Conservation (phyloP, 768 basidiomycete species). For the Rhizopogon roseolus region DNA sequence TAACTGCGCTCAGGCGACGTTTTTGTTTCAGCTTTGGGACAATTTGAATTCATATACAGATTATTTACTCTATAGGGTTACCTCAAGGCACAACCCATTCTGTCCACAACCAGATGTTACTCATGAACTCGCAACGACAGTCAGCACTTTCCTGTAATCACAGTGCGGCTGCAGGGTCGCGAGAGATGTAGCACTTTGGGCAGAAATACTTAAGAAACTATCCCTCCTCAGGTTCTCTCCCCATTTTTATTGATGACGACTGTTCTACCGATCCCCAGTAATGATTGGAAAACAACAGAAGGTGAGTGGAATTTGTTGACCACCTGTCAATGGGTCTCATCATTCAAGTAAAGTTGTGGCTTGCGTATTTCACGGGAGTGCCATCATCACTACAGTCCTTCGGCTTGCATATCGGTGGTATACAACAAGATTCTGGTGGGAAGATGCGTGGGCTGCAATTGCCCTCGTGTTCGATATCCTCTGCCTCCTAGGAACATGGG, state of each 20-base stretch:
- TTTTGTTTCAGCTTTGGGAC: no score
- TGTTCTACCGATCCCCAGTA: neutral
- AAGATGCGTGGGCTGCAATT: constrained; percentile 20
- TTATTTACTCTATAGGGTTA: no score
- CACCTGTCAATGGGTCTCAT: neutral
- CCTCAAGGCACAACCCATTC: no score
- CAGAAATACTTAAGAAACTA: neutral
- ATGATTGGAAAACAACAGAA: neutral
- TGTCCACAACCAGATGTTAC: no score
- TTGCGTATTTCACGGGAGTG: constrained; percentile 10
- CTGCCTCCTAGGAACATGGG: constrained; percentile 19
- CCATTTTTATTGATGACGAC: neutral
- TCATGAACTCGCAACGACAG: no score
- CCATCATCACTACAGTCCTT: constrained; percentile 14
- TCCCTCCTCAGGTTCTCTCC: neutral
- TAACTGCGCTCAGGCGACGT: no score
- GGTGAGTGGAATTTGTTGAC: neutral
- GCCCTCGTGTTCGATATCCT: constrained; percentile 17
- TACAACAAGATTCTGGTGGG: constrained; percentile 19
- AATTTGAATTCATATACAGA: no score
- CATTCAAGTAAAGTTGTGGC: neutral
- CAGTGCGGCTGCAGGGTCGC: no score
- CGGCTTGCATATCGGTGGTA: constrained; percentile 18
- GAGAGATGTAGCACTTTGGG: neutral
- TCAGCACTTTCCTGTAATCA: no score